Evolutionary conservation across 2,329 filamentous ascomycete species (phyloP), one percentile per base, ranked within the genome.

Genomic region (Trichoderma sp.): DNA sequence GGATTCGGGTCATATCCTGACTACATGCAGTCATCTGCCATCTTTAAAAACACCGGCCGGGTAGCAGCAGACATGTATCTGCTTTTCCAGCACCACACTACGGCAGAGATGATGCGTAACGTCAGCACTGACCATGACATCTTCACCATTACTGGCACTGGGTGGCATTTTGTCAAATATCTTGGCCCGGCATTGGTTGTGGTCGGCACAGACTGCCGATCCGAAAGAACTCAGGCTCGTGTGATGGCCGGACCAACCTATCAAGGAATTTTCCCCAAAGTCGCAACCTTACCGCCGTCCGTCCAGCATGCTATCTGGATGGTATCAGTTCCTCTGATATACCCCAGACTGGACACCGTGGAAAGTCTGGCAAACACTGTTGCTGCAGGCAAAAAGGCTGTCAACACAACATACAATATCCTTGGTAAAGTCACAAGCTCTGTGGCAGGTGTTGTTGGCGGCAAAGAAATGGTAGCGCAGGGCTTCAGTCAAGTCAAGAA

Each of bases 161-260:
- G 96, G 8, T 99, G 96, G 96, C 96, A 99, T 80, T 99, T 98
- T 79, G 89, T 99, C 81, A 99, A 99, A 81, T 97, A 92, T 75
- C 88, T 99, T 6, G 96, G 96, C 0, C 96, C 96, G 0, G 92
- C 92, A 5, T 90, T 99, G 14, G 94, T 93, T 0, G 91, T 97
- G 0, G 91, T 97, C 62, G 96, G 95, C 0, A 91, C 93, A 2
- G 96, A 99, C 79, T 95, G 94, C 74, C 89, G 96, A 64, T 97
- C 94, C 5, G 96, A 99, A 81, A 86, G 96, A 63, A 97, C 92
- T 65, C 93, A 93, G 71, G 90, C 91, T 71, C 93, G 97, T 75
- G 96, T 99, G 67, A 91, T 99, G 86, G 95, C 95, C 5, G 96
- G 96, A 0, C 94, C 94, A 56, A 98, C 96, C 1, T 99, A 99